These are phyloP conservation scores for Albugo candida DNA, from an alignment of 352 stramenopile species.

Conservation along the genomic window DNA sequence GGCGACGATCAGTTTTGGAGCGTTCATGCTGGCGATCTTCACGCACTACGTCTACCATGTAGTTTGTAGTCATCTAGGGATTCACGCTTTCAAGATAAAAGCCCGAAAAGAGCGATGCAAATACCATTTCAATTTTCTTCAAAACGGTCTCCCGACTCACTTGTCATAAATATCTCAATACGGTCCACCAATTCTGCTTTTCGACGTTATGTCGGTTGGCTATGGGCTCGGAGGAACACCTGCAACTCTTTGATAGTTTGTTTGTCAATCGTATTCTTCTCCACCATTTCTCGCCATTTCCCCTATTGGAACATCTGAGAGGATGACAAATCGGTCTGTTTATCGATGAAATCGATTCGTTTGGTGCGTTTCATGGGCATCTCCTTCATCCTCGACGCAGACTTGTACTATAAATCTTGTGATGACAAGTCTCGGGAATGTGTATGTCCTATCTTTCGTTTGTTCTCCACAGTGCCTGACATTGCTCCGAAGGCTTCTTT, in stretches of 20 bases:
- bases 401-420: neutral
- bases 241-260: conserved; percentile 57
- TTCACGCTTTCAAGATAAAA: conserved; percentile 67
- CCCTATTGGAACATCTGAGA: conserved; percentile 19
- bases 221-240: conserved; percentile 32
- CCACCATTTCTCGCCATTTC: conserved; percentile 26
- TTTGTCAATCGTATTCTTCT: conserved; percentile 36
- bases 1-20: conserved; percentile 40
- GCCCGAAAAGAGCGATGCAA: neutral
- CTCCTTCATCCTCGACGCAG: conserved; percentile 5
- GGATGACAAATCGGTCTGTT: conserved; percentile 8
- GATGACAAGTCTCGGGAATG: neutral
- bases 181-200: conserved; percentile 48
- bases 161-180: conserved; percentile 22
- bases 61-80: conserved; percentile 74
- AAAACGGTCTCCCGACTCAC: too few species aligned
- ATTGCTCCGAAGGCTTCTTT: conserved; percentile 29
- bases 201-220: conserved; percentile 17
- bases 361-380: conserved; percentile 25
- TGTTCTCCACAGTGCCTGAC: neutral
- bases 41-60: conserved; percentile 64
- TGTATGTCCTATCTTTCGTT: neutral
- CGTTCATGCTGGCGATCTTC: conserved; percentile 59
- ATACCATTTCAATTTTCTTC: too few species aligned
- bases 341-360: conserved; percentile 6